Percentiles rank a stretch among this genome's conserved stretches.
These are phyloP conservation scores for Brettanomyces naardenensis DNA, from an alignment of 805 yeast species.

Conservation along the genomic window DNA sequence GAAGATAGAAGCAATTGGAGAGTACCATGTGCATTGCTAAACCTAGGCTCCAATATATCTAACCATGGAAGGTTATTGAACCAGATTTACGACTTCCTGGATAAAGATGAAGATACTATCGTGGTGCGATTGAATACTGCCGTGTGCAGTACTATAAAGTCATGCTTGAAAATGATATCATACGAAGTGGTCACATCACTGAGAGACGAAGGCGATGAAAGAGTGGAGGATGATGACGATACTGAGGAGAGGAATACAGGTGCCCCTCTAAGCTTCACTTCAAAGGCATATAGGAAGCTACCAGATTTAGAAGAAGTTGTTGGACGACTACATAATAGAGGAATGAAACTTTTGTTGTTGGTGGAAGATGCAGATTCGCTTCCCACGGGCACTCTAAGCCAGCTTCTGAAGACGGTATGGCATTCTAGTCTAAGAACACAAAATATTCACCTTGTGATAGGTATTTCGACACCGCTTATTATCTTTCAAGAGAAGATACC, in stretches of 20 bases:
- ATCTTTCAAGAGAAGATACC: conserved; percentile 28
- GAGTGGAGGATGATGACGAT: conserved; percentile 10
- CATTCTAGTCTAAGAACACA: conserved; percentile 11
- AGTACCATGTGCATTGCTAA: conserved; percentile 30
- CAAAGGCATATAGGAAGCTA: conserved; percentile 5
- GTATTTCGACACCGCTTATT: conserved; percentile 27
- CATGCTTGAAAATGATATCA: conserved; percentile 10
- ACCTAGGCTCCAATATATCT: conserved; percentile 35
- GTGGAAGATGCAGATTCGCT: conserved; percentile 31
- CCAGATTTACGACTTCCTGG: conserved; percentile 18
- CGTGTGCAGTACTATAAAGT: conserved; percentile 9
- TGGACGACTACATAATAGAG: conserved; percentile 8
- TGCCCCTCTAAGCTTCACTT: background rate
- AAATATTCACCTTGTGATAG: conserved; percentile 21
- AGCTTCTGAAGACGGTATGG: conserved; percentile 19
- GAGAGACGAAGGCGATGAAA: conserved; percentile 3
- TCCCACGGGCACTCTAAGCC: conserved; percentile 18
- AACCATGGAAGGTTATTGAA: conserved; percentile 30
- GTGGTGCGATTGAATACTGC: conserved; percentile 11
- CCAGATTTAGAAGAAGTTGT: conserved; percentile 21
- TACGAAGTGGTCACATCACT: conserved; percentile 4
- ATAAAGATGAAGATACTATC: conserved; percentile 7
- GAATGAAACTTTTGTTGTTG: conserved; percentile 17
- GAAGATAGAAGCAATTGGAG: conserved; percentile 7
- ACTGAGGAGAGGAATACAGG: conserved; percentile 6